phyloP scores from a whole-genome alignment of 2,329 filamentous ascomycete genomes.

The Fusarium avenaceum region DNA sequence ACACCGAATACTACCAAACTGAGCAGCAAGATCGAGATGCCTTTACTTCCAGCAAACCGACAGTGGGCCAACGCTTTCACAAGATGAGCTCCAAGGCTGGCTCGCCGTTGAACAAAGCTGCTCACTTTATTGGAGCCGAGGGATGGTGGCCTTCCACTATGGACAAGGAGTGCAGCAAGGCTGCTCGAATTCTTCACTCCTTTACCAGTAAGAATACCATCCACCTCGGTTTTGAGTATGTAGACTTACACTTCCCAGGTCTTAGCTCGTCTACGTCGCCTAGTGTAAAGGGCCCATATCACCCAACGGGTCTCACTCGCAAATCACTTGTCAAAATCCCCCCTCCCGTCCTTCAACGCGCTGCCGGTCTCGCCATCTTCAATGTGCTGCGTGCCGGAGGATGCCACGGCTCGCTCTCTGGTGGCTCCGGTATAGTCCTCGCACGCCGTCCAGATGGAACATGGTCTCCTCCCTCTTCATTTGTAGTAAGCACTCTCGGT shows the following conservation, averaged over 20 bases:
- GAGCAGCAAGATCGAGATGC: conserved; percentile 15
- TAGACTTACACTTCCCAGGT: conserved; percentile 35
- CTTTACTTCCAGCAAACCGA: conserved; percentile 48
- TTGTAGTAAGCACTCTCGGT: conserved; percentile 77
- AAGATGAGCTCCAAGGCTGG: conserved; percentile 75
- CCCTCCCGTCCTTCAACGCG: conserved; percentile 64
- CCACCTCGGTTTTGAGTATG: neutral
- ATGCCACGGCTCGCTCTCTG: conserved; percentile 68
- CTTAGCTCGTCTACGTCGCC: conserved; percentile 41
- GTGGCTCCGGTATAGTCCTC: conserved; percentile 71
- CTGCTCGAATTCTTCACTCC: conserved; percentile 78
- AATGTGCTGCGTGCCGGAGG: conserved; percentile 72
- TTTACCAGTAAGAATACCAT: conserved; percentile 70
- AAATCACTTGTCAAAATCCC: conserved; percentile 57
- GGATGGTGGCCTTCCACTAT: conserved; percentile 82
- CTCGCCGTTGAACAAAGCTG: conserved; percentile 75
- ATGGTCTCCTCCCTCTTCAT: conserved; percentile 81
- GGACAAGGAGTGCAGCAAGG: conserved; percentile 82
- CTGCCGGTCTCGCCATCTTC: conserved; percentile 73
- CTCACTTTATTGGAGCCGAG: conserved; percentile 77
- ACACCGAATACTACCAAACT: conserved; percentile 11
- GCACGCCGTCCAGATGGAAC: conserved; percentile 68
- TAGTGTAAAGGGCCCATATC: conserved; percentile 47
- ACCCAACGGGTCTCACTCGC: conserved; percentile 52
- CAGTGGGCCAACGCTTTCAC: conserved; percentile 71